Evolutionary conservation across 2,329 filamentous ascomycete genomes (phyloP), one percentile per base, ranked within the genome.

Genomic region (Aspergillus floridensis): DNA sequence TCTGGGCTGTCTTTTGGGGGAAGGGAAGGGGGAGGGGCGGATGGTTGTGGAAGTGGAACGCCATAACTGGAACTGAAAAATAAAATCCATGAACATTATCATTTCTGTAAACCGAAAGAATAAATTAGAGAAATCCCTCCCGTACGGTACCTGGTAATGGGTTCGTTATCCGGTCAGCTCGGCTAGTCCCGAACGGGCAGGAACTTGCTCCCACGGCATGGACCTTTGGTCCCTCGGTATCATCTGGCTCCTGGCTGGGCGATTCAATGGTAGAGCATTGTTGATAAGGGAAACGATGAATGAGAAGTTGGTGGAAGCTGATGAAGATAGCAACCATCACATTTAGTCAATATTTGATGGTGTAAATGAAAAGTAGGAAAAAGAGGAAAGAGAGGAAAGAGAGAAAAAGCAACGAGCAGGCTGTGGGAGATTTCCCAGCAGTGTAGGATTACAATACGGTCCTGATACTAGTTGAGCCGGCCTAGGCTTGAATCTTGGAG

Each of bases 71-170:
- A 29, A 6, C 26, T 29, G 26, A 8, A 29, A 29, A 29, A 29
- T 29, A 31, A 62, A 59, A 54, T 47, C 55, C 22, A 22, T 4
- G 22, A 22, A 22, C 22, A 22, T 22, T 22, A 22, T 22, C 4
- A 22, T 22, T 22, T 22, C 22, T 22, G 4, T 22, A 5, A 22
- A 22, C 3, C 22, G 4, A 57, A 60, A 54, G 24, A 19, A 31
- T 51, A 31, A 22, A 51, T 26, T 31, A 8, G 49, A 32, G 32
- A 32, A 31, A 51, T 31, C 49, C 16, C 26, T 19, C 29, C 56
- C 46, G 56, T 63, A 65, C 61, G 22, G 63, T 65, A 65, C 63
- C 63, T 65, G 63, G 57, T 62, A 63, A 58, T 49, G 52, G 52
- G 48, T 51, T 49, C 31, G 49, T 57, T 53, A 44, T 49, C 50